phyloP scores from a whole-genome alignment of 805 yeast genomes.

The Yarrowia sp. region DNA sequence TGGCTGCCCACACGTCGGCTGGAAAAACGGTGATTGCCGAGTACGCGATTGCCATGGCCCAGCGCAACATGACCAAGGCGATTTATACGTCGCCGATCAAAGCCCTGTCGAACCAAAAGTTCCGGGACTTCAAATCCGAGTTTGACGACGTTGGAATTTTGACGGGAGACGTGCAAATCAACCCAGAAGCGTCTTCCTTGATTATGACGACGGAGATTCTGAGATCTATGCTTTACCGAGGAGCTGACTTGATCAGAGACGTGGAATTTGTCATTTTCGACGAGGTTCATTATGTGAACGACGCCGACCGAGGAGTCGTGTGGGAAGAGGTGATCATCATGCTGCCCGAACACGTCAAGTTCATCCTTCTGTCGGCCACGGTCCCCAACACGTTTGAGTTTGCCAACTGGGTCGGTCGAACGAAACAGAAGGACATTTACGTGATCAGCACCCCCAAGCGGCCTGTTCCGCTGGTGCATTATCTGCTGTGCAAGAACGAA shows the following conservation, averaged over 20 bases:
- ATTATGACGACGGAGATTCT: constrained; percentile 98
- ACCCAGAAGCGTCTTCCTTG: constrained; percentile 93
- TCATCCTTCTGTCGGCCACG: constrained; percentile 90
- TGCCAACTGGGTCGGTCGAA: constrained; percentile 98
- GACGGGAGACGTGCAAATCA: constrained; percentile 97
- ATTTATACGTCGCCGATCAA: constrained; percentile 96
- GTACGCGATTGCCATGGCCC: constrained; percentile 96
- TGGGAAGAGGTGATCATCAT: constrained; percentile 99
- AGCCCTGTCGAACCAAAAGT: constrained; percentile 88
- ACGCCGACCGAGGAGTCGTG: constrained; percentile 95
- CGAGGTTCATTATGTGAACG: constrained; percentile 97
- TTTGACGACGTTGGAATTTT: constrained; percentile 91
- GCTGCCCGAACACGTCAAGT: constrained; percentile 95
- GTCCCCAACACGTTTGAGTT: constrained; percentile 98
- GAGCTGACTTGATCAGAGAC: constrained; percentile 95
- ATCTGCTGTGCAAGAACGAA: constrained; percentile 79
- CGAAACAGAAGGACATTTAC: constrained; percentile 93
- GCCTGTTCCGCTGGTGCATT: constrained; percentile 93
- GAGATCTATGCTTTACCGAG: constrained; percentile 93
- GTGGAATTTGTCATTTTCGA: constrained; percentile 97
- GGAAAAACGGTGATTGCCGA: constrained; percentile 99
- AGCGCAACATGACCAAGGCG: constrained; percentile 93
- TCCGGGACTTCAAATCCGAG: constrained; percentile 81
- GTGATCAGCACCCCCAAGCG: constrained; percentile 96
- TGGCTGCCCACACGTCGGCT: constrained; percentile 98